Percentiles rank a stretch among this genome's conserved stretches.
Conservation (phyloP, 768 basidiomycete species). For the Tremella yokohamensis region DNA sequence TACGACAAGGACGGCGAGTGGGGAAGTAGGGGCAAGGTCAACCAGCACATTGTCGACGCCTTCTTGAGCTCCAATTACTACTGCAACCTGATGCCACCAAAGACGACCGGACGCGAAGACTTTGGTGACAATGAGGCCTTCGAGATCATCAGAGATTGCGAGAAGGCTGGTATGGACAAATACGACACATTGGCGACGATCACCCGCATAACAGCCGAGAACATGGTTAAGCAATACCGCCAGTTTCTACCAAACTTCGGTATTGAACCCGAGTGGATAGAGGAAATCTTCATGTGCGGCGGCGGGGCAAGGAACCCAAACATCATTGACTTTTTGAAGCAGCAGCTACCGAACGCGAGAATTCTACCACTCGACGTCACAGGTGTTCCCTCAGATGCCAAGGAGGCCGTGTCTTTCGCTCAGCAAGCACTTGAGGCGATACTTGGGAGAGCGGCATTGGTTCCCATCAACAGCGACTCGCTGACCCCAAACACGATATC, state of each 20-base stretch:
- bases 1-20: constrained; percentile 37
- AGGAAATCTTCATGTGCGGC: constrained; percentile 43
- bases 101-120: constrained; percentile 16
- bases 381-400: too few species aligned
- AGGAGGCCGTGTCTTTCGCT: too few species aligned
- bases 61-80: constrained; percentile 26
- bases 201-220: constrained; percentile 33
- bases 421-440: too few species aligned
- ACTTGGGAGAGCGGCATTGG: too few species aligned
- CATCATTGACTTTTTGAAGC: too few species aligned
- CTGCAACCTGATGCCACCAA: constrained; percentile 32
- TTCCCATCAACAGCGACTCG: too few species aligned
- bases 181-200: constrained; percentile 32
- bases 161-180: constrained; percentile 21
- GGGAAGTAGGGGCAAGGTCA: constrained; percentile 29
- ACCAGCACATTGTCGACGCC: constrained; percentile 31
- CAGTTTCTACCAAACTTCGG: neutral
- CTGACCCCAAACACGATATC: too few species aligned
- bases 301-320: too few species aligned
- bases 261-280: too few species aligned
- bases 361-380: too few species aligned
- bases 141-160: neutral
- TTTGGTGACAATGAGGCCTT: neutral
- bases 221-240: constrained; percentile 20
- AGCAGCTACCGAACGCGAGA: too few species aligned